Conservation (phyloP, 345 rosid species). For the Brassica incana region DNA sequence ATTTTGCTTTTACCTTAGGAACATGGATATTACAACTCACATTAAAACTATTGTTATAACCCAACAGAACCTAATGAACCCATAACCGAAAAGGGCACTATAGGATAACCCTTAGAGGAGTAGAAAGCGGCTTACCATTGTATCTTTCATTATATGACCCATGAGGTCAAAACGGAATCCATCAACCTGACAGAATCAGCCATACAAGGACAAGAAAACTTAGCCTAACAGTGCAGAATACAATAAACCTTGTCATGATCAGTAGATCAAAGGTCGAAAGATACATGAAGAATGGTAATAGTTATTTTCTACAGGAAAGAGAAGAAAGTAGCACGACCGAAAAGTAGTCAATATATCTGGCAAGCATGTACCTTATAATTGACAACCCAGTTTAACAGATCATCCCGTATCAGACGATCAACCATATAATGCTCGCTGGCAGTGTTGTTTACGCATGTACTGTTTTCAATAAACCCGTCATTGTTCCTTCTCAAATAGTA, state of each 20-base stretch:
- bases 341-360: conserved; percentile 8
- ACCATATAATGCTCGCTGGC: conserved; percentile 99
- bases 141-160: conserved; percentile 92
- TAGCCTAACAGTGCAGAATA: conserved; percentile 6
- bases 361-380: conserved; percentile 73
- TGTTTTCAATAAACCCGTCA: conserved; percentile 81
- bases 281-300: neutral
- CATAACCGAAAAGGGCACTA: conserved; percentile 1
- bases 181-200: conserved; percentile 65
- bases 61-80: conserved; percentile 9
- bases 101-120: conserved; percentile 10
- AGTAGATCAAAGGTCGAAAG: conserved; percentile 15
- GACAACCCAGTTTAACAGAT: conserved; percentile 76
- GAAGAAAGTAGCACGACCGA: conserved; percentile 7
- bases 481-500: conserved; percentile 87
- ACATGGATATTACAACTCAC: conserved; percentile 13
- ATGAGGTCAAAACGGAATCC: conserved; percentile 97
- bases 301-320: neutral
- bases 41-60: neutral
- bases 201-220: conserved; percentile 4
- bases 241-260: conserved; percentile 8
- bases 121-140: conserved; percentile 66
- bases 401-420: conserved; percentile 81
- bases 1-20: conserved; percentile 70
- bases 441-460: conserved; percentile 89